Base-by-base conservation (phyloP, 1,139 yeast species). In the Geotrichum histeridarum region DNA sequence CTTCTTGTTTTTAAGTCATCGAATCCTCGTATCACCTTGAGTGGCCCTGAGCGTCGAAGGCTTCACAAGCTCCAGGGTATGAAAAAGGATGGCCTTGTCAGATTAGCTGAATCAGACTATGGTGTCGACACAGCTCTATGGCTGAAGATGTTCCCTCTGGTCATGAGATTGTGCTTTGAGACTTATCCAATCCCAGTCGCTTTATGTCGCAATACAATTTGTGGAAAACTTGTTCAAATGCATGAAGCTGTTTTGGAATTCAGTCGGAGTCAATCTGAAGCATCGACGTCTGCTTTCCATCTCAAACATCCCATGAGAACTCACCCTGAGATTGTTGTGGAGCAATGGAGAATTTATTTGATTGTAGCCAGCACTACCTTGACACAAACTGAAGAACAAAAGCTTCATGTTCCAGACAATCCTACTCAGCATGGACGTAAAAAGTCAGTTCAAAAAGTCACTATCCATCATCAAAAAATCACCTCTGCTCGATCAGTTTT, bases 121-220 rank as follows among this genome's bases (percentile, higher is more conserved):
- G 97, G 98, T 1, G 91, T 93, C 8, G 99, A 94, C 68, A 84
- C 95, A 0, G 96, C 99, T 0, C 73, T 94, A 27, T 94, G 99
- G 99, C 84, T 91, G 63, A 79, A 95, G 61, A 79, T 86, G 1
- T 91, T 86, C 64, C 98, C 98, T 1, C 80, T 78, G 47, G 72
- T 94, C 4, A 72, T 93, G 48, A 82, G 79, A 43, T 76, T 82
- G 1, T 82, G 94, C 59, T 90, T 88, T 61, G 89, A 83, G 57
- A 78, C 77, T 53, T 91, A 95, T 65, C 98, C 99, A 0, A 84
- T 93, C 68, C 94, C 96, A 0, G 90, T 93, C 66, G 99, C 98
- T 0, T 76, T 93, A 58, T 89, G 96, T 61, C 81, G 99, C 14
- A 86, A 95, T n/a, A 84, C 87, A 59, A 94, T 94, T 12, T 91